Base-by-base conservation (phyloP, 805 yeast species). In the Starmerella etchellsii region DNA sequence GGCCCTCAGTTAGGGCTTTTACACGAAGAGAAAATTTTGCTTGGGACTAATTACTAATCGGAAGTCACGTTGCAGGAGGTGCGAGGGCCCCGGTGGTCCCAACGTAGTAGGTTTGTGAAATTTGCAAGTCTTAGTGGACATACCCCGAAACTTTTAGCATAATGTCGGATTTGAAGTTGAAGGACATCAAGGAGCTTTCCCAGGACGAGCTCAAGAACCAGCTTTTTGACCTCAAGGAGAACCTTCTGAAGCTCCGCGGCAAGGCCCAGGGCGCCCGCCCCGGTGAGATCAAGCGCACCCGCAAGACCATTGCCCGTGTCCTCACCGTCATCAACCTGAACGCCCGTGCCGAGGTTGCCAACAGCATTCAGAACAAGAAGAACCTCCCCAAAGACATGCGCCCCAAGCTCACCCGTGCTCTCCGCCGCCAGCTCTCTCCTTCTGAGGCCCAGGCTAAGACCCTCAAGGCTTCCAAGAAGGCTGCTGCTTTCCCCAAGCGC, bases 401-500 rank as follows among this genome's bases (percentile, higher is more conserved):
- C 76, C 94, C 85, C 61, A 91, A 91, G 88, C 83, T 91, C 81
- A 91, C 99, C 71, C 88, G 97, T 80, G 97, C 98, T 69, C 72
- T 88, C 71, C 88, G 98, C 82, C 82, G 97, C 78, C 76, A 78
- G 66, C 76, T 91, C 66, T 77, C 96, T 69, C 74, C 80, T 65
- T 68, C 69, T 69, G 95, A 91, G 74, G 78, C 82, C 66, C 63
- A 74, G 60, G 71, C 71, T 67, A 69, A 71, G 67, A 88, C 97
- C 63, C 80, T 70, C 59, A 85, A 81, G 76, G 84, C 87, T 66
- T 76, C 74, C 71, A 91, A 91, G 87, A 78, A 74, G 71, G 76
- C 76, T 64, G 74, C 76, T 63, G 94, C 96, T 70, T 85, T 79
- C 94, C 97, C 99, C 68, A 87, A 80, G 74, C 85, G 94, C 79